phyloP scores from a whole-genome alignment of 208 protist species.

The Leishmania lainsoni region DNA sequence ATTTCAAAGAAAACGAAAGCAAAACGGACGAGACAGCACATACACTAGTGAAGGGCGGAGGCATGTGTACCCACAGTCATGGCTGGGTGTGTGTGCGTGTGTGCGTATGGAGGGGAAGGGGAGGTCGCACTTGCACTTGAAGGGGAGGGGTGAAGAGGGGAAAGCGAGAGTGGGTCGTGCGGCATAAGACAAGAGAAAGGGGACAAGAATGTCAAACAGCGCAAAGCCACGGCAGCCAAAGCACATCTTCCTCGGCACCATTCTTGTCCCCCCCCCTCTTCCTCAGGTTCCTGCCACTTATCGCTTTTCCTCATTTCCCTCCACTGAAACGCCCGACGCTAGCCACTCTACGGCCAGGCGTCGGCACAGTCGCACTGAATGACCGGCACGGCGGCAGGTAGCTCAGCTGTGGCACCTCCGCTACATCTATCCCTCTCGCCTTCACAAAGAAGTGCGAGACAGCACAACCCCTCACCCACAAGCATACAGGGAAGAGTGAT shows the following conservation, averaged over 20 bases:
- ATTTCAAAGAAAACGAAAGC: background rate
- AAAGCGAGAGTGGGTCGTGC: background rate
- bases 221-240: background rate
- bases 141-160: background rate
- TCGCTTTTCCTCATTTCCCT: background rate
- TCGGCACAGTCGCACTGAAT: background rate
- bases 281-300: background rate
- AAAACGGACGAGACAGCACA: background rate
- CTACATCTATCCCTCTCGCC: background rate
- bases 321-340: background rate
- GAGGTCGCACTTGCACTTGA: too few species aligned
- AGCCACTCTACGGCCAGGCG: background rate
- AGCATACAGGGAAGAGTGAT: background rate
- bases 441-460: background rate
- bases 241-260: background rate
- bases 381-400: too few species aligned
- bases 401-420: too few species aligned
- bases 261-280: background rate
- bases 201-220: background rate
- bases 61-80: background rate
- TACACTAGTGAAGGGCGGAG: background rate
- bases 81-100: background rate
- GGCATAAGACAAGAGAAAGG: background rate
- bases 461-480: background rate
- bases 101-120: background rate